Evolutionary conservation across 495 filamentous ascomycete species (phyloP), one percentile per base, ranked within the genome.

Genomic region (Penicillium salamii): DNA sequence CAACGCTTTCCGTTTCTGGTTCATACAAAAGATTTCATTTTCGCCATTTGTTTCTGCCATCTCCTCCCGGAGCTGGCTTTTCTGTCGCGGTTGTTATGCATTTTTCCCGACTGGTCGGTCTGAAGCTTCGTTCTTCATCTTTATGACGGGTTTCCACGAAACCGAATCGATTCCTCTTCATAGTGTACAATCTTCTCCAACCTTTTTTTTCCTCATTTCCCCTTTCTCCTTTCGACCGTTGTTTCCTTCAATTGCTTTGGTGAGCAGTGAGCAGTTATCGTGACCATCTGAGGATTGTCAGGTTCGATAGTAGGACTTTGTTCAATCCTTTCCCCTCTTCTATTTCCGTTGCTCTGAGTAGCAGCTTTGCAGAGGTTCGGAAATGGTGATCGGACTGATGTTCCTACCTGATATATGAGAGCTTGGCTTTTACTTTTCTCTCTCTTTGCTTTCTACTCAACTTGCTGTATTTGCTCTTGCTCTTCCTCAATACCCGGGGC

Each of bases 151-250:
- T 51, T 40, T 8, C 23, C 23, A 4, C 8, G 4, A 8, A 26
- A 4, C 23, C 46, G 35, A 38, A 39, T 39, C 41, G 40, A 35
- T 48, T 29, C 28, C 18, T 31, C 51, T 65, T 61, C 62, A 61
- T 65, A 58, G 55, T 61, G 61, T 63, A 66, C 67, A 72, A 72
- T 72, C 32, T 65, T 63, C 52, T n/a, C n/a, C n/a, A n/a, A 62
- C 45, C 55, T 42, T 42, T 55, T 39, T 46, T 53, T 53, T 39
- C 47, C 43, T 58, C 31, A 38, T 40, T 41, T 58, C 32, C 34
- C 35, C 35, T 20, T 26, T 34, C 21, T 21, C 18, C 24, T 19
- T 20, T 52, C 31, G 38, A 24, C 36, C 32, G 52, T 42, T 38
- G 35, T 46, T 39, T 19, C 23, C 31, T 46, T 33, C 32, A 41